Percentiles rank a stretch among this genome's conserved stretches.
These are phyloP conservation scores for Chaetomium olivaceum DNA, from an alignment of 2,329 filamentous ascomycete genomes.

Conservation along the genomic window DNA sequence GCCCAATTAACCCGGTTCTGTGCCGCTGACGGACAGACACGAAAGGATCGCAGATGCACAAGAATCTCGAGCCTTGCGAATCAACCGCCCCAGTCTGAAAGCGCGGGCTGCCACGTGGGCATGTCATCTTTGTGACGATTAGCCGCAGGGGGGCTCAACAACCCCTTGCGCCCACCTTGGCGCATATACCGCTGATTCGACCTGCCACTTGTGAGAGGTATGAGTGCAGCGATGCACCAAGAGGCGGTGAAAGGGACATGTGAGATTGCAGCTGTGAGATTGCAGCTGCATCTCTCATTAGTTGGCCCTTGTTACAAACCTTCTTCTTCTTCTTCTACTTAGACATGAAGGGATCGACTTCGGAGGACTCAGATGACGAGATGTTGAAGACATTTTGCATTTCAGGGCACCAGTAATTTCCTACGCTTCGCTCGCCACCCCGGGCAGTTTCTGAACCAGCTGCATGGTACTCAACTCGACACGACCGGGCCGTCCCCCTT, in stretches of 20 bases:
- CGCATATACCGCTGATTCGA: not conserved
- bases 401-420: not conserved
- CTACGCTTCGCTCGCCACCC: not conserved
- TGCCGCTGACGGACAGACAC: not conserved
- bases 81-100: not conserved
- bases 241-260: not conserved
- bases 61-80: not conserved
- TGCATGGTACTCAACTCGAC: conserved; percentile 22
- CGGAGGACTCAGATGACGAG: not conserved
- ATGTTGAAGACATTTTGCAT: not conserved
- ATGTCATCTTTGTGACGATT: not conserved
- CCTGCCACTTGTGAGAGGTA: not conserved
- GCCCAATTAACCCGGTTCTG: not conserved
- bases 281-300: not conserved
- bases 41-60: not conserved
- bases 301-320: not conserved
- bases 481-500: conserved; percentile 28
- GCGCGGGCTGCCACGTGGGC: conserved; percentile 5
- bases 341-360: not conserved
- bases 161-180: not conserved
- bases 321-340: not conserved
- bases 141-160: not conserved
- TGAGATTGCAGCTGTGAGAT: not conserved
- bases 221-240: not conserved
- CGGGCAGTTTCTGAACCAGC: not conserved